These are phyloP conservation scores for Saturnispora sanitii DNA, from an alignment of 805 yeast species.

Conservation along the genomic window DNA sequence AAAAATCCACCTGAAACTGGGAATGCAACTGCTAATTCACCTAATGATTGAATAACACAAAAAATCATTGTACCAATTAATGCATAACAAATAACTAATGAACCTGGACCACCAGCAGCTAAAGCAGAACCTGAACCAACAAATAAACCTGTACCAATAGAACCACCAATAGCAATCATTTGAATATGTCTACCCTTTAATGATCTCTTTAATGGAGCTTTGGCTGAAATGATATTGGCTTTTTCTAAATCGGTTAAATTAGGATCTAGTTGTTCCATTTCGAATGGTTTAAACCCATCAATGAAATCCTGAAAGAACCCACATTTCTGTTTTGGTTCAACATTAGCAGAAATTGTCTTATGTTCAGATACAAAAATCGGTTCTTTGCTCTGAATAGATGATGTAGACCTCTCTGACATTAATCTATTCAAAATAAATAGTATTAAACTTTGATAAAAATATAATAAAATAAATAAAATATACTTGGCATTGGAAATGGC, in stretches of 20 bases:
- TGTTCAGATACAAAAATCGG: neutral
- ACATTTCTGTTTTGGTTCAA: neutral
- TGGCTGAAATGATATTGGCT: constrained; percentile 33
- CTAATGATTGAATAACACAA: constrained; percentile 49
- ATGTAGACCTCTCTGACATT: too few species aligned
- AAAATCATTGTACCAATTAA: constrained; percentile 48
- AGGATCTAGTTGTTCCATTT: constrained; percentile 30
- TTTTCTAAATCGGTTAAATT: constrained; percentile 31
- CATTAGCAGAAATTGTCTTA: neutral
- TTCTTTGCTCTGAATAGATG: neutral
- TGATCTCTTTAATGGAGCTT: constrained; percentile 36
- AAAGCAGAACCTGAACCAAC: constrained; percentile 58
- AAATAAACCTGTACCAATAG: constrained; percentile 71
- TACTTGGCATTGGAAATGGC: too few species aligned
- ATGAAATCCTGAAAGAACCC: constrained; percentile 12
- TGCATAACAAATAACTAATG: constrained; percentile 47
- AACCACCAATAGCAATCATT: constrained; percentile 73
- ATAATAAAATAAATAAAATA: too few species aligned
- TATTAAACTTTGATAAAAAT: too few species aligned
- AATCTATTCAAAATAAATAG: too few species aligned
- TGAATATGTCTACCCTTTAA: constrained; percentile 55
- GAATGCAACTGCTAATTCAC: constrained; percentile 49
- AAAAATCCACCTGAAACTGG: constrained; percentile 51
- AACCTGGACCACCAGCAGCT: constrained; percentile 57
- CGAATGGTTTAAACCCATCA: constrained; percentile 21